Evolutionary conservation across 805 yeast genomes (phyloP).

Genomic region (Metschnikowia cubensis): DNA sequence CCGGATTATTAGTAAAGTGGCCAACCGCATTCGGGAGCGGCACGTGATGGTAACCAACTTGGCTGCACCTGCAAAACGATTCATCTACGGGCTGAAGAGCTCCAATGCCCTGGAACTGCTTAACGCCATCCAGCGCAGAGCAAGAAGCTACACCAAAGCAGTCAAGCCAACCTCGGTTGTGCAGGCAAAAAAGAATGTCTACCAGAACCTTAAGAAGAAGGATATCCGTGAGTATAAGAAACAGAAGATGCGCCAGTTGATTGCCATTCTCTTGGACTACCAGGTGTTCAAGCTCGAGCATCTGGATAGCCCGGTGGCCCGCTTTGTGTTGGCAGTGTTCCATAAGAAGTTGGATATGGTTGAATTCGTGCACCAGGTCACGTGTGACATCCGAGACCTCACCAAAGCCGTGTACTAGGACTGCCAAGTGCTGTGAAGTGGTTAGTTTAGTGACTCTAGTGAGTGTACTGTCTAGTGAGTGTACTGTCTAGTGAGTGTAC

Average conservation of each 20-base stretch:
- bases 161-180: neutral
- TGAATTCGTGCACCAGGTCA: neutral
- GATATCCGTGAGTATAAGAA: neutral
- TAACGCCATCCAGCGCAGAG: neutral
- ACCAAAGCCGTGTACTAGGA: neutral
- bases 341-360: neutral
- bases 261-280: neutral
- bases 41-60: neutral
- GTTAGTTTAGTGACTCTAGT: no score
- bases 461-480: no score
- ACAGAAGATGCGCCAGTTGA: neutral
- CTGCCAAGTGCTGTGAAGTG: no score
- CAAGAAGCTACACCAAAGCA: neutral
- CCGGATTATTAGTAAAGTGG: neutral
- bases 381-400: neutral
- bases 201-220: neutral
- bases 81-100: neutral
- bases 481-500: no score
- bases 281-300: neutral
- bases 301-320: neutral
- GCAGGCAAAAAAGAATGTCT: neutral
- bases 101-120: neutral
- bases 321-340: neutral
- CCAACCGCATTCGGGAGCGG: neutral
- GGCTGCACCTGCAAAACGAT: neutral